Evolutionary conservation across 1,284 basidiomycete genomes (phyloP), one percentile per base, ranked within the genome.

Genomic region (Cutaneotrichosporon spelunceum): DNA sequence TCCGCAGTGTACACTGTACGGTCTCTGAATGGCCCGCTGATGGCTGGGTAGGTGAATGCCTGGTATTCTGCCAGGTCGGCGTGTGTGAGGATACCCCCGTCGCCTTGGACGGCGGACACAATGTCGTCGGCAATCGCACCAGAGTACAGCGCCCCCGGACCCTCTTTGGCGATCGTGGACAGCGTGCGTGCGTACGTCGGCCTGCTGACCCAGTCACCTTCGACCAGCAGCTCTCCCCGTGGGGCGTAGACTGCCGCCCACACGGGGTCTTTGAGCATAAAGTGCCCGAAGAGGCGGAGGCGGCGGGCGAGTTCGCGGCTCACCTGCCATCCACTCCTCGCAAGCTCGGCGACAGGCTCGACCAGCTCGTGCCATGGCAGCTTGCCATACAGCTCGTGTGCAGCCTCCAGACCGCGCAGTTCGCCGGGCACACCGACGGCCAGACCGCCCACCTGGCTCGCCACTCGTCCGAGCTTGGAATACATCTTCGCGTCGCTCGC

Each of bases 391-490:
- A 76, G 57, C 63, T 71, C 63, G 50, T 78, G 73, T 8, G 78
- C 77, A 68, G 64, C 54, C 34, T 52, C 55, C 16, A 96, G 80
- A 3, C 94, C 93, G 21, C 87, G 83, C 54, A 95, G 76, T 78
- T 95, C 92, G 9, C 91, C 89, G 0, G 93, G 93, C 0, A 93
- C 86, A 29, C 84, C 92, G n/a, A 92, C 84, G 3, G 89, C 77
- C 27, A 94, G 81, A 8, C 93, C 92, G 9, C 94, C 93, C 61
- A 84, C 85, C 62, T 75, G 81, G 19, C 89, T 83, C 3, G 82
- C 79, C 24, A 92, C 80, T 5, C 93, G 90, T 4, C 94, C 93
- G 16, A 89, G 82, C 4, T 81, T 76, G 8, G 71, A 70, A 70
- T 86, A 96, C 92, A 96, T 96, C 10, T 86, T 86, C 53, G 81